These are phyloP conservation scores for Xylariaceae sp. DNA, from an alignment of 2,329 filamentous ascomycete genomes.

Conservation along the genomic window DNA sequence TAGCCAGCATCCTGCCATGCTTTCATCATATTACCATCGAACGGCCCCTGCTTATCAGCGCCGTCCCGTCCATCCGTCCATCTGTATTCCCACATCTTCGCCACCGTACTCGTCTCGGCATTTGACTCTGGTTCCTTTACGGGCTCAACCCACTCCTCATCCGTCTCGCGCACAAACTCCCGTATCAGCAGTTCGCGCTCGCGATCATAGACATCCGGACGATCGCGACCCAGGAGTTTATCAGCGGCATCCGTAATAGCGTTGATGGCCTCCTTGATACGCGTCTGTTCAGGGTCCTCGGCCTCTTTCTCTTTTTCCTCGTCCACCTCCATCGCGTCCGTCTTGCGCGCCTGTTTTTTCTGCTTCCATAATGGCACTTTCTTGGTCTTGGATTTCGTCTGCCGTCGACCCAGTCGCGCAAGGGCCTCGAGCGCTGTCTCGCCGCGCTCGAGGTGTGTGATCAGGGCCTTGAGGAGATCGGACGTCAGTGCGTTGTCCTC, in stretches of 20 bases:
- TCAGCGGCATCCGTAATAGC: conserved; percentile 86
- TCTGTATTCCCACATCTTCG: conserved; percentile 76
- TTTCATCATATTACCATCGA: conserved; percentile 77
- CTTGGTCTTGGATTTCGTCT: conserved; percentile 48
- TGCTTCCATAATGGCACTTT: conserved; percentile 60
- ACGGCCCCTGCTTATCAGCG: conserved; percentile 76
- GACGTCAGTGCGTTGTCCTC: conserved; percentile 70
- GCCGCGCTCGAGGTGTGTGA: conserved; percentile 66
- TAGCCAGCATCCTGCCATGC: conserved; percentile 91
- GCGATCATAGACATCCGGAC: conserved; percentile 86
- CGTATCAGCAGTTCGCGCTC: conserved; percentile 79
- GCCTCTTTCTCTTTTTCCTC: conserved; percentile 44
- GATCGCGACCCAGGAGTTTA: conserved; percentile 73
- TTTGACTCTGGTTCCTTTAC: conserved; percentile 28
- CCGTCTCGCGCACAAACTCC: conserved; percentile 78
- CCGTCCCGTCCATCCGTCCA: conserved; percentile 87
- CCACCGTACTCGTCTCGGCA: conserved; percentile 19
- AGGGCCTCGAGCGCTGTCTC: conserved; percentile 88
- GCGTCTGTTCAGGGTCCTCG: conserved; percentile 63
- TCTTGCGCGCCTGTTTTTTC: conserved; percentile 60
- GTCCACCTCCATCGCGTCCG: conserved; percentile 66
- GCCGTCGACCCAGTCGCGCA: conserved; percentile 67
- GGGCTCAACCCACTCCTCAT: conserved; percentile 70
- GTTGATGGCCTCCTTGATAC: conserved; percentile 69
- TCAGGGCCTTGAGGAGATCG: conserved; percentile 69